Evolutionary conservation across 2,329 filamentous ascomycete species (phyloP).

Genomic region (Phialophora macrospora): DNA sequence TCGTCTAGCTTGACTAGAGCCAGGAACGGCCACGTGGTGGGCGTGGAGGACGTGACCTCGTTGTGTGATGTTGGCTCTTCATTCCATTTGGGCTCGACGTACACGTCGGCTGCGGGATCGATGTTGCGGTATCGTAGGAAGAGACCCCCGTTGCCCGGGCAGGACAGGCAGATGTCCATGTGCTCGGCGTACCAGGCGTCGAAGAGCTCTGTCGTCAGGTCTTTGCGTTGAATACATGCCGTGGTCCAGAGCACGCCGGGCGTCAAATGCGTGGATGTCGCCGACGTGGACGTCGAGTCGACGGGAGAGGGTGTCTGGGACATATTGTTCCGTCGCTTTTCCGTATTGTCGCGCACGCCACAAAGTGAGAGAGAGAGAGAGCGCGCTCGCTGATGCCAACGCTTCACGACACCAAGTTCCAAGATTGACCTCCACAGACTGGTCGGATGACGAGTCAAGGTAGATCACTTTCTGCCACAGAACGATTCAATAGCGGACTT

Average conservation of each 20-base stretch:
- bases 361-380: no score
- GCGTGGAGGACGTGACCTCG: background rate
- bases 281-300: slow-evolving; percentile 52
- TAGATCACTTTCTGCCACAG: no score
- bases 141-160: slow-evolving; percentile 29
- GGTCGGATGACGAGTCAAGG: no score
- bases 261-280: slow-evolving; percentile 47
- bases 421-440: no score
- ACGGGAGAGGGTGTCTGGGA: slow-evolving; percentile 46
- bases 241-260: slow-evolving; percentile 28
- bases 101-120: slow-evolving; percentile 3
- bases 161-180: slow-evolving; percentile 22
- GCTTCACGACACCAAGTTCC: no score
- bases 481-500: no score
- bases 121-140: slow-evolving; percentile 30
- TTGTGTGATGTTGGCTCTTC: background rate
- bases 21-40: slow-evolving; percentile 25
- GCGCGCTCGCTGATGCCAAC: no score
- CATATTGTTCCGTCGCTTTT: background rate
- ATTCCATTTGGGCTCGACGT: slow-evolving; percentile 17
- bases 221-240: slow-evolving; percentile 24
- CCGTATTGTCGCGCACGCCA: background rate
- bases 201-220: slow-evolving; percentile 14
- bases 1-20: slow-evolving; percentile 27
- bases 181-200: slow-evolving; percentile 32